A percentile compares a stretch with the other conserved stretches of the same genome.
Evolutionary conservation across 257 asterid species (phyloP).

Genomic region (Dorcoceras hygrometricum): DNA sequence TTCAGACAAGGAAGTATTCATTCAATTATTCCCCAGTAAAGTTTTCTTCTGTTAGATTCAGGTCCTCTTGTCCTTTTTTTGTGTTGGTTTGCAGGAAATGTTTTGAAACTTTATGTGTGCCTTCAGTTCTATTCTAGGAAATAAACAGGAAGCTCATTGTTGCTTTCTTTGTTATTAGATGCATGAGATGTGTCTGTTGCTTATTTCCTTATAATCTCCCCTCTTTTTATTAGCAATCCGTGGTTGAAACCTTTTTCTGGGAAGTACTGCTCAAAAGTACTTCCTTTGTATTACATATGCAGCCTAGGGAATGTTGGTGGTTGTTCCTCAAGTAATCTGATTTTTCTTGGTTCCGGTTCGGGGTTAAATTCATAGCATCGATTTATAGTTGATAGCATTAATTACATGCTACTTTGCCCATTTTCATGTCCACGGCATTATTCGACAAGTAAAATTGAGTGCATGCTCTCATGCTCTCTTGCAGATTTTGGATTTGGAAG

Average conservation of each 20-base stretch:
- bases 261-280: not conserved
- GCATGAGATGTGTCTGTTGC: slow-evolving; percentile 10
- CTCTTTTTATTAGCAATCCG: not conserved
- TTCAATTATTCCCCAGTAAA: not conserved
- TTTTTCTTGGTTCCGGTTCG: not conserved
- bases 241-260: not conserved
- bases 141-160: not conserved
- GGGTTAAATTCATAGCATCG: slow-evolving; percentile 1
- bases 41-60: not conserved
- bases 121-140: not conserved
- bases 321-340: not conserved
- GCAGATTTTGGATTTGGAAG: slow-evolving; percentile 80
- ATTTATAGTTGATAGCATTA: slow-evolving; percentile 14
- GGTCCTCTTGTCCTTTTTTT: not conserved
- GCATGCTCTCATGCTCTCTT: slow-evolving; percentile 31
- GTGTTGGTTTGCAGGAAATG: too few species aligned
- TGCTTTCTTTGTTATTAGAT: not conserved
- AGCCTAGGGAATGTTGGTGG: not conserved
- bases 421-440: not conserved
- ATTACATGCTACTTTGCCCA: not conserved
- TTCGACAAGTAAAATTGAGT: slow-evolving; percentile 7
- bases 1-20: not conserved
- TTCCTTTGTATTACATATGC: not conserved
- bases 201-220: not conserved
- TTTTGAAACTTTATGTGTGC: not conserved